Conservation (phyloP, 2,329 filamentous ascomycete genomes). For the Epicoccum nigrum region DNA sequence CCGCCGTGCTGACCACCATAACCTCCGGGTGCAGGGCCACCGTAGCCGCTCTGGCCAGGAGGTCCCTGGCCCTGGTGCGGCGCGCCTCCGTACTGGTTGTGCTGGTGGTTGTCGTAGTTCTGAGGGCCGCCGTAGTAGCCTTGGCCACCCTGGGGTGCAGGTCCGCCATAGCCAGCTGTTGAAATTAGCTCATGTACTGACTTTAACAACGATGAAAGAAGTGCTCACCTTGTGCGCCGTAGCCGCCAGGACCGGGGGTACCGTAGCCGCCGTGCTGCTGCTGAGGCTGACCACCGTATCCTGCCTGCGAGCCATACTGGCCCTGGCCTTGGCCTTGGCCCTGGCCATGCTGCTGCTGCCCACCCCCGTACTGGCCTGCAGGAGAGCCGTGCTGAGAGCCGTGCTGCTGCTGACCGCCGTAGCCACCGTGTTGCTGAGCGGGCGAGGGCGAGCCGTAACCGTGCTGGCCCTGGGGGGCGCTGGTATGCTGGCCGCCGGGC, state of each 20-base stretch:
- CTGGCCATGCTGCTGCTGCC: background rate
- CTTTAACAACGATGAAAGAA: background rate
- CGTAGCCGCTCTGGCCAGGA: constrained; percentile 14
- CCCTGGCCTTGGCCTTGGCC: constrained; percentile 14
- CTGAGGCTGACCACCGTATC: constrained; percentile 31
- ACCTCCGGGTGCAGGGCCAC: background rate
- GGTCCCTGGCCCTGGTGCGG: constrained; percentile 20
- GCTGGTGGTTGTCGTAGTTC: constrained; percentile 42
- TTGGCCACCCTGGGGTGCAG: constrained; percentile 27
- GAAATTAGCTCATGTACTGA: background rate
- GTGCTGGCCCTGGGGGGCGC: constrained; percentile 29
- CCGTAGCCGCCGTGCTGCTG: constrained; percentile 31
- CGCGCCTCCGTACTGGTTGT: constrained; percentile 31
- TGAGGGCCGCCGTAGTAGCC: constrained; percentile 34
- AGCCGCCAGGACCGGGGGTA: constrained; percentile 26
- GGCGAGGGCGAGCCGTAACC: constrained; percentile 27
- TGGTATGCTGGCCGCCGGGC: constrained; percentile 39
- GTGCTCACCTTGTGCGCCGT: constrained; percentile 28
- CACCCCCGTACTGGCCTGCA: constrained; percentile 20
- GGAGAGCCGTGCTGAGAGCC: constrained; percentile 18
- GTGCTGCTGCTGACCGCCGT: constrained; percentile 27
- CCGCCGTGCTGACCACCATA: constrained; percentile 8
- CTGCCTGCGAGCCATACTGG: constrained; percentile 32
- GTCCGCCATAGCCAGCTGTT: constrained; percentile 41
- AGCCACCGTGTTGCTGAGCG: constrained; percentile 26